Base-by-base conservation (phyloP, 768 basidiomycete species). In the Termitomyces sp. region DNA sequence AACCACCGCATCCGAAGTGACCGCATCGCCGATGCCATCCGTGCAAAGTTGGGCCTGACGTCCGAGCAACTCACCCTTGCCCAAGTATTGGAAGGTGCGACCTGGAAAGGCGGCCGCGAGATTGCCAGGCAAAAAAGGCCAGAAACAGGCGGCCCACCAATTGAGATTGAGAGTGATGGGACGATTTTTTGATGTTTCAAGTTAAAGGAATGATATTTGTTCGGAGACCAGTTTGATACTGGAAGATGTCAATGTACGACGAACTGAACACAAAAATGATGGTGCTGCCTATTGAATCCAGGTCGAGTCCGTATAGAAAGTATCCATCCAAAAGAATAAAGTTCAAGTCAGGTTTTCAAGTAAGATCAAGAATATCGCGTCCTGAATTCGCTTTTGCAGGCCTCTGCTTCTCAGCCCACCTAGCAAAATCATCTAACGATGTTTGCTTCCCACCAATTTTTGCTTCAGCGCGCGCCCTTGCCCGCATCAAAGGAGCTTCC, bases 71-170 rank as follows among this genome's bases (percentile, higher is more conserved):
- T 98, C 26, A 81, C 83, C 0, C 82, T 95, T 8, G 88, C 94
- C 0, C 96, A 98, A 69, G 86, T 98, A 0, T 77, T 99, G 34
- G 96, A 98, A 73, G 87, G 88, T 51, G 95, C 95, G 2, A 98
- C 95, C 0, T 99, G 96, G 96, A 96, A 95, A 68, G 94, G 93
- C 1, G 96, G 96, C 4, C 78, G 96, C 4, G 93, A 96, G 73
- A 91, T 98, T 39, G 96, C 96, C 3, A 89, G 86, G 69, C 71
- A 78, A 69, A 86, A 83, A 69, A 75, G 95, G 5, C 89, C 87
- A 0, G 75, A 79, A 43, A 86, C 83, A 0, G 86, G 89, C 7
- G 93, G 93, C 0, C 93, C 92, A 0, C 91, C 91, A 1, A 90
- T 94, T 65, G 91, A 91, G 59, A 92, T 93, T 57, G 81, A 86